Conservation (phyloP, 2,329 filamentous ascomycete species). For the Fusarium oligoseptatum region DNA sequence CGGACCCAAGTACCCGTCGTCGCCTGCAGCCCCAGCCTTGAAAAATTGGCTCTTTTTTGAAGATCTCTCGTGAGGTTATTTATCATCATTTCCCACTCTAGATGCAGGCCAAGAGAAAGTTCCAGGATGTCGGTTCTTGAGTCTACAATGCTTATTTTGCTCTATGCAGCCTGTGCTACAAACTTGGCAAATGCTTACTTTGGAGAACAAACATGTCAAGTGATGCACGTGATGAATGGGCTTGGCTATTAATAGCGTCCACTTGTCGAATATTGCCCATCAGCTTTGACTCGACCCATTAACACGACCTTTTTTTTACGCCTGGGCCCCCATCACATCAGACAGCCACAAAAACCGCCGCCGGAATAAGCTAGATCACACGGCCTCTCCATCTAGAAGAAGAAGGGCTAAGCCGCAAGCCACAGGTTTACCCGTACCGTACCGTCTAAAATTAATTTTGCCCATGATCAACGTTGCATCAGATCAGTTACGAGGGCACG, state of each 20-base stretch:
- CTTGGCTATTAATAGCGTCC: not conserved
- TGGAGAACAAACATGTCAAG: not conserved
- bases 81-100: not conserved
- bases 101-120: not conserved
- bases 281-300: not conserved
- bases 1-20: not conserved
- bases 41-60: conserved; percentile 1
- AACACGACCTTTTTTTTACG: not conserved
- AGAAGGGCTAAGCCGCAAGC: not conserved
- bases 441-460: not conserved
- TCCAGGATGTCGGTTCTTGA: not conserved
- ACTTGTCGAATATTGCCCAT: not conserved
- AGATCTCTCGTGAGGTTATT: not conserved
- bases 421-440: not conserved
- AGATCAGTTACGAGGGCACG: not conserved
- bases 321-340: not conserved
- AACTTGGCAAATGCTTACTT: not conserved
- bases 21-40: not conserved
- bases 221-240: not conserved
- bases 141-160: not conserved
- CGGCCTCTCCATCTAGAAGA: not conserved
- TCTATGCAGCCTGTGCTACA: not conserved
- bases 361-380: not conserved
- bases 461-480: not conserved
- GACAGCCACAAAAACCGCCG: not conserved